Conservation (phyloP, 768 basidiomycete species). For the Coprinopsis marcescibilis region DNA sequence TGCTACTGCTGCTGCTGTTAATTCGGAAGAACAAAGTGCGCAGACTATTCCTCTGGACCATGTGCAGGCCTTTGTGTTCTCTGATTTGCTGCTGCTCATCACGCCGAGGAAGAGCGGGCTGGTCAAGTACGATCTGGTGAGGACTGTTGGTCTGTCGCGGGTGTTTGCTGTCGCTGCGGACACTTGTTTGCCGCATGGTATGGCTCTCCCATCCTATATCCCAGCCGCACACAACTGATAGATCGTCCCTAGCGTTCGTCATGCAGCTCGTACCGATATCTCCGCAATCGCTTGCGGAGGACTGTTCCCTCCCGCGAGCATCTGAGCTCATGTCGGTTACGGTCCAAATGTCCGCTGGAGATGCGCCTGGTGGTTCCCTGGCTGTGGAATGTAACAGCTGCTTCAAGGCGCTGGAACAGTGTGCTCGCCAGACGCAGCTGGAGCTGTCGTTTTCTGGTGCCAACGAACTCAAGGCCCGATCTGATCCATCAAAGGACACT, state of each 20-base stretch:
- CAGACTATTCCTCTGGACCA: slow-evolving; percentile 10
- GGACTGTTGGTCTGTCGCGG: slow-evolving; percentile 37
- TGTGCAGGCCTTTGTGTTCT: slow-evolving; percentile 49
- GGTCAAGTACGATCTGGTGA: slow-evolving; percentile 20
- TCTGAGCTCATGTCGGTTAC: neutral
- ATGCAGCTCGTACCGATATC: slow-evolving; percentile 1
- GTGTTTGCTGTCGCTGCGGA: slow-evolving; percentile 23
- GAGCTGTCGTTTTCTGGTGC: slow-evolving; percentile 27
- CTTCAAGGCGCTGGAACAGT: slow-evolving; percentile 49
- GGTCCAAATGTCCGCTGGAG: neutral
- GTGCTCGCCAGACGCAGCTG: slow-evolving; percentile 41
- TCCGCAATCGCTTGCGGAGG: neutral
- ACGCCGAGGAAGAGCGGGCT: slow-evolving; percentile 12
- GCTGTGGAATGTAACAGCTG: slow-evolving; percentile 23
- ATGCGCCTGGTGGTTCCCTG: neutral
- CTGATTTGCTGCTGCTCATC: slow-evolving; percentile 63
- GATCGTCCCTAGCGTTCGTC: neutral
- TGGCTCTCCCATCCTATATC: neutral
- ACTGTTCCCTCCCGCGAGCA: neutral
- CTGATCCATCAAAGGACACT: slow-evolving; percentile 23
- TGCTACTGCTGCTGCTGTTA: too few species aligned
- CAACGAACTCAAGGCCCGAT: slow-evolving; percentile 15
- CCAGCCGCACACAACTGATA: neutral
- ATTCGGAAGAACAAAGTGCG: too few species aligned
- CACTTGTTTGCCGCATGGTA: neutral